phyloP scores from a whole-genome alignment of 257 asterid species.

The Gynochthodes officinalis region DNA sequence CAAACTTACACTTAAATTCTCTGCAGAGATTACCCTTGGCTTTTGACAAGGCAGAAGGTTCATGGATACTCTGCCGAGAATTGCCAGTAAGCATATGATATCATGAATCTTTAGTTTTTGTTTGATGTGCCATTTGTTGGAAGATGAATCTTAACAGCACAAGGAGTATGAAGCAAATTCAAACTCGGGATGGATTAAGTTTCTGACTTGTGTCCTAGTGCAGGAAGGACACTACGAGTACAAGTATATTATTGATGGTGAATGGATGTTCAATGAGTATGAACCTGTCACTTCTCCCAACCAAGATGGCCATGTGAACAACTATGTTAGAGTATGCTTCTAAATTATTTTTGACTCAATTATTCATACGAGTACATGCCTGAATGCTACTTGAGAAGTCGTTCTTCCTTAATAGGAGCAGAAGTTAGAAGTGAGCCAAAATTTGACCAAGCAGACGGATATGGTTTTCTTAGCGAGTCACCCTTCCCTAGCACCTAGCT shows the following conservation, averaged over 20 bases:
- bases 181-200: background rate
- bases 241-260: constrained; percentile 82
- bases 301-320: constrained; percentile 85
- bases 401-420: background rate
- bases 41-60: constrained; percentile 42
- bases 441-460: background rate
- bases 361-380: background rate
- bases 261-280: constrained; percentile 54
- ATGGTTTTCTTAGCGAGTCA: background rate
- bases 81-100: constrained; percentile 53
- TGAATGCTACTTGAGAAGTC: background rate
- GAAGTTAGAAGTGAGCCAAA: background rate
- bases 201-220: constrained; percentile 8
- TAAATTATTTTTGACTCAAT: background rate
- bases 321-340: constrained; percentile 60
- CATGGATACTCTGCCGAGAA: constrained; percentile 71
- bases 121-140: constrained; percentile 1
- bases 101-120: background rate
- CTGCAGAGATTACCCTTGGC: constrained; percentile 68
- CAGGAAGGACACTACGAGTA: constrained; percentile 95
- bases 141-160: background rate
- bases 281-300: constrained; percentile 65
- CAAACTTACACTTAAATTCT: constrained; percentile 17
- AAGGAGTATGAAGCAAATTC: background rate
- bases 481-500: background rate